phyloP scores from a whole-genome alignment of 2,329 filamentous ascomycete genomes.

The Pezicula carpinea region DNA sequence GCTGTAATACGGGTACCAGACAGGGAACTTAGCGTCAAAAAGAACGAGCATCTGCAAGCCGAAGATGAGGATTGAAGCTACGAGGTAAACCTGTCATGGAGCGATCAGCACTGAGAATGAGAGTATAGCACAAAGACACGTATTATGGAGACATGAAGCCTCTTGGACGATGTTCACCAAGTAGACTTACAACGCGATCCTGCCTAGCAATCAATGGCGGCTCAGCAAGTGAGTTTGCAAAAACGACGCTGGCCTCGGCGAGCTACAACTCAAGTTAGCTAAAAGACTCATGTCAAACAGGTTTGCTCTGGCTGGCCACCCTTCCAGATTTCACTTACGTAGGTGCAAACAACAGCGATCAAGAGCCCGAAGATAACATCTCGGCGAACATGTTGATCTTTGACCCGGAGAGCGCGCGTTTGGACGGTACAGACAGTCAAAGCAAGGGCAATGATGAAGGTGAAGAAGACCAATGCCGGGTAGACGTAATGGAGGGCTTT shows the following conservation, averaged over 20 bases:
- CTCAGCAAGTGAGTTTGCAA: slow-evolving; percentile 18
- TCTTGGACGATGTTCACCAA: not conserved
- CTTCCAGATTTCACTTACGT: slow-evolving; percentile 31
- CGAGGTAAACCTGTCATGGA: slow-evolving; percentile 42
- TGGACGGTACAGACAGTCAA: slow-evolving; percentile 50
- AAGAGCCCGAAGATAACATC: slow-evolving; percentile 38
- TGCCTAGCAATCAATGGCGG: slow-evolving; percentile 20
- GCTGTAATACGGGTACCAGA: slow-evolving; percentile 61
- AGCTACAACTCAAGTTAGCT: slow-evolving; percentile 21
- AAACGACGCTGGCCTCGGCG: slow-evolving; percentile 23
- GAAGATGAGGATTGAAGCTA: slow-evolving; percentile 62
- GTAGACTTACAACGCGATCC: slow-evolving; percentile 25
- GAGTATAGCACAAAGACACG: not conserved
- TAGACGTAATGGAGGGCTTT: slow-evolving; percentile 50
- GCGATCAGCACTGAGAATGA: not conserved
- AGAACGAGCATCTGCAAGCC: slow-evolving; percentile 54
- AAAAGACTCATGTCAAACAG: slow-evolving; percentile 42
- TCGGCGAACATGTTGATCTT: slow-evolving; percentile 36
- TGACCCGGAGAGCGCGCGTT: slow-evolving; percentile 33
- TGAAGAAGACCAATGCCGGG: slow-evolving; percentile 51
- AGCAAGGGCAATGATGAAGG: slow-evolving; percentile 48
- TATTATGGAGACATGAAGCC: slow-evolving; percentile 7
- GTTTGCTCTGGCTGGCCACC: slow-evolving; percentile 8
- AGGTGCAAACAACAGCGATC: slow-evolving; percentile 30
- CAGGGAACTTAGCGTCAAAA: slow-evolving; percentile 42